Conservation (phyloP, 129 eudicot genomes). For the Pulicaria dysenterica region DNA sequence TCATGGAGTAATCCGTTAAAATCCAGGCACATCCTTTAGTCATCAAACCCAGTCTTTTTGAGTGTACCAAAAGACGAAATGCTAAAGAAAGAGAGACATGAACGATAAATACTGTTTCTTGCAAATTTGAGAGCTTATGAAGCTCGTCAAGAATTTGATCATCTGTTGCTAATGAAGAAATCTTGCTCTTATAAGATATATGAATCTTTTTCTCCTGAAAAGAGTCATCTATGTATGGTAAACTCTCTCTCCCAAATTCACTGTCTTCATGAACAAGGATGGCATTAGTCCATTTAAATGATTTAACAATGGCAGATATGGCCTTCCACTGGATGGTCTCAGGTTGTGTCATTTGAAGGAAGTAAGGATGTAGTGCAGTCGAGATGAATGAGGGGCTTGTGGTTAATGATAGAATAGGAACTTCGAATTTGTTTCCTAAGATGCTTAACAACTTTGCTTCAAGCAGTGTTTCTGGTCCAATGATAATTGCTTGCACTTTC, state of each 20-base stretch:
- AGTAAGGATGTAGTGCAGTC: slow-evolving; percentile 11
- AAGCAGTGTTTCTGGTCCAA: slow-evolving; percentile 28
- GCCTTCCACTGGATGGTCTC: slow-evolving; percentile 37
- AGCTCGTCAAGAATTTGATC: slow-evolving; percentile 16
- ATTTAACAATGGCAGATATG: slow-evolving; percentile 24
- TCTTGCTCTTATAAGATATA: slow-evolving; percentile 8
- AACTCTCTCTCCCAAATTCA: slow-evolving; percentile 7
- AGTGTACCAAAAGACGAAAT: slow-evolving; percentile 3
- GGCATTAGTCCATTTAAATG: slow-evolving; percentile 34
- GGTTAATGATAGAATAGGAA: slow-evolving; percentile 39
- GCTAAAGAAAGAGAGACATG: slow-evolving; percentile 1
- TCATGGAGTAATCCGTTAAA: slow-evolving; percentile 29
- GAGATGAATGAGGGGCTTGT: slow-evolving; percentile 7
- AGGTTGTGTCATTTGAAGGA: slow-evolving; percentile 30
- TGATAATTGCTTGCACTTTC: slow-evolving; percentile 32
- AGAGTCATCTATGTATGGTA: slow-evolving; percentile 19
- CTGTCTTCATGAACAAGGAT: slow-evolving; percentile 38
- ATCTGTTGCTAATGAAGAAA: slow-evolving; percentile 6
- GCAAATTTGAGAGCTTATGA: background rate
- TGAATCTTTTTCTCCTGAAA: slow-evolving; percentile 29
- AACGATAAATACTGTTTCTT: background rate
- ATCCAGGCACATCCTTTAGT: slow-evolving; percentile 14
- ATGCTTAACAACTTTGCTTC: slow-evolving; percentile 34
- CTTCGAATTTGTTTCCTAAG: slow-evolving; percentile 29
- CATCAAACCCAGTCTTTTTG: slow-evolving; percentile 20